Conservation (phyloP, 345 rosid species). For the Hibiscus trionum region DNA sequence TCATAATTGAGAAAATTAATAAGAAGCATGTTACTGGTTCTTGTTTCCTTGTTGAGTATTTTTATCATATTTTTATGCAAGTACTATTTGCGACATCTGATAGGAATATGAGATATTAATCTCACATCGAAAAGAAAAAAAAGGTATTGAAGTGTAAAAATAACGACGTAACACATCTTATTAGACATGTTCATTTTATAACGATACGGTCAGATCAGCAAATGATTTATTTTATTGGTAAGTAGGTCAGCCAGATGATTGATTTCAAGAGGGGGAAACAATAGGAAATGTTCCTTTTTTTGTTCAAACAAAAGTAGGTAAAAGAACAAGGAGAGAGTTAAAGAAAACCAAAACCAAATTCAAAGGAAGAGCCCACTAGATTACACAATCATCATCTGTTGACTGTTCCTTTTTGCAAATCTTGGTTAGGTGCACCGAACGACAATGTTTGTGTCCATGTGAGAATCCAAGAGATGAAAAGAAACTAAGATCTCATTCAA, state of each 20-base stretch:
- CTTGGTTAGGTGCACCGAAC: slow-evolving; percentile 9
- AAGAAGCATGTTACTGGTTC: not conserved
- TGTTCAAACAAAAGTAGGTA: not conserved
- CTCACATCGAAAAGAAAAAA: no score
- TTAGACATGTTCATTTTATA: no score
- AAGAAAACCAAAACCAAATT: not conserved
- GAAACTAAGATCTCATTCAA: no score
- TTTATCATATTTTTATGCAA: not conserved
- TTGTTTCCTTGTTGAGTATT: not conserved
- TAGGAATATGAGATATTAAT: no score
- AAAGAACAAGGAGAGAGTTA: not conserved
- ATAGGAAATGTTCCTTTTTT: not conserved
- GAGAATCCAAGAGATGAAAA: not conserved
- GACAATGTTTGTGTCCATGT: not conserved
- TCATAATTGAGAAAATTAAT: not conserved
- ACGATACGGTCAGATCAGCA: no score
- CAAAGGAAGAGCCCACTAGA: not conserved
- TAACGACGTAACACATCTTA: no score
- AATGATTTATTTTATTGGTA: no score
- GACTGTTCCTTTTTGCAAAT: not conserved
- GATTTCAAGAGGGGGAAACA: no score
- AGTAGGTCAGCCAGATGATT: no score
- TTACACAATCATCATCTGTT: not conserved
- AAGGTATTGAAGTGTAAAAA: no score
- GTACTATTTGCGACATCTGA: no score